These are phyloP conservation scores for Paracamarosporium sp. DNA, from an alignment of 2,329 filamentous ascomycete species.

Conservation along the genomic window DNA sequence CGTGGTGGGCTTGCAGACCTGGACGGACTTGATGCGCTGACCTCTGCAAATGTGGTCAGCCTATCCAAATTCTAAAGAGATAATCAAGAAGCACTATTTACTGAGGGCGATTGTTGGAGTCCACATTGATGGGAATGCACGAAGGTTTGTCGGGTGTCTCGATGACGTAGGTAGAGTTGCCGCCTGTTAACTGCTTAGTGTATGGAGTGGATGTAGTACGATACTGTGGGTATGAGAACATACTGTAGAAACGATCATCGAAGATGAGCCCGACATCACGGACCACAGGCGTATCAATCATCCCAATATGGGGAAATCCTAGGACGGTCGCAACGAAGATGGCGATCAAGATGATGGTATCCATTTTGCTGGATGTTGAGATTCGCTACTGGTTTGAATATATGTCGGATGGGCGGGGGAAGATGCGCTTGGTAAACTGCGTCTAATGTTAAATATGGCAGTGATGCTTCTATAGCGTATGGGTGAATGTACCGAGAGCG, in stretches of 20 bases:
- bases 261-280: constrained; percentile 27
- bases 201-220: too few species aligned
- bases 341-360: neutral
- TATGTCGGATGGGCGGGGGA: too few species aligned
- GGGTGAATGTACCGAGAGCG: neutral
- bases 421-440: too few species aligned
- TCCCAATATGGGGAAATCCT: constrained; percentile 22
- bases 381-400: too few species aligned
- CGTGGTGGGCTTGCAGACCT: constrained; percentile 15
- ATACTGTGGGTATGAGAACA: neutral
- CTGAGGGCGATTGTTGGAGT: neutral
- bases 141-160: constrained; percentile 12
- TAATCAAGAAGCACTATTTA: neutral
- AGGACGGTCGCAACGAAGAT: neutral
- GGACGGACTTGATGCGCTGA: constrained; percentile 9
- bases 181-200: neutral
- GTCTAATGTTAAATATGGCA: neutral
- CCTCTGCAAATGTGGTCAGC: constrained; percentile 1
- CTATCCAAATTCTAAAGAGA: neutral
- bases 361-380: neutral
- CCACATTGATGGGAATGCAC: constrained; percentile 19
- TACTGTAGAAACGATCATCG: constrained; percentile 12
- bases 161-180: constrained; percentile 15
- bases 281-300: constrained; percentile 22
- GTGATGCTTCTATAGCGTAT: neutral